Base-by-base conservation (phyloP, 2,329 filamentous ascomycete genomes). In the Chaetomiaceae sp. region DNA sequence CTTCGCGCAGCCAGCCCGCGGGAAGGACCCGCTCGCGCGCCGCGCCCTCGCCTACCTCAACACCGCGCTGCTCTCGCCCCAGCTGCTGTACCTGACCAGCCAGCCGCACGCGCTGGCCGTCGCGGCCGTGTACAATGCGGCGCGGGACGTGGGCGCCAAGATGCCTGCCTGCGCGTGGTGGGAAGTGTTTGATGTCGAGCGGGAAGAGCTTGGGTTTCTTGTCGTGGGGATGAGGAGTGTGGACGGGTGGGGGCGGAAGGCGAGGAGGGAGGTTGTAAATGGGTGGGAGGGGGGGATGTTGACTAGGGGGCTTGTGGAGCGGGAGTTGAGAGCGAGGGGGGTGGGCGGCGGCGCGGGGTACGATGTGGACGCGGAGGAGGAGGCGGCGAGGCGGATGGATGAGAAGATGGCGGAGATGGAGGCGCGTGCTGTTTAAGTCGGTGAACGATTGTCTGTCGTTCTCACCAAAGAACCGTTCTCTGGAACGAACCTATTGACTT, bases 181-280 rank as follows among this genome's bases (percentile, higher is more conserved):
- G 93, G 90, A 96, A 65, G 88, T 97, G 0, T 97, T 97, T 64
- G 93, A 98, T 65, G 87, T 93, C 7, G 90, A 96, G 59, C 76
- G 93, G 41, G 93, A 98, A 70, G 89, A 95, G 63, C 73, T 98
- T 29, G 93, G 93, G 0, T 97, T 97, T 57, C 67, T 97, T 48
- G 89, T 95, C 3, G 87, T 96, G 10, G 89, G 77, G 0, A 79
- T 96, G 76, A 73, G 81, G 51, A 96, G 90, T 58, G 70, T 94
- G 45, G 82, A 85, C 52, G 81, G 79, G 1, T 88, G 85, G 67
- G 79, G 81, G 44, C 68, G 66, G 49, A 72, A 72, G 34, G 81
- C 86, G 59, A 74, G 66, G 57, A 72, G 73, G 41, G 75, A 73
- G 17, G 62, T 74, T n/a, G 58, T 60, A 4, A 60, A 60, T 30